Evolutionary conservation across 305 asterid genomes (phyloP), one percentile per base, ranked within the genome.

Genomic region (Fraxinus angustifolia): DNA sequence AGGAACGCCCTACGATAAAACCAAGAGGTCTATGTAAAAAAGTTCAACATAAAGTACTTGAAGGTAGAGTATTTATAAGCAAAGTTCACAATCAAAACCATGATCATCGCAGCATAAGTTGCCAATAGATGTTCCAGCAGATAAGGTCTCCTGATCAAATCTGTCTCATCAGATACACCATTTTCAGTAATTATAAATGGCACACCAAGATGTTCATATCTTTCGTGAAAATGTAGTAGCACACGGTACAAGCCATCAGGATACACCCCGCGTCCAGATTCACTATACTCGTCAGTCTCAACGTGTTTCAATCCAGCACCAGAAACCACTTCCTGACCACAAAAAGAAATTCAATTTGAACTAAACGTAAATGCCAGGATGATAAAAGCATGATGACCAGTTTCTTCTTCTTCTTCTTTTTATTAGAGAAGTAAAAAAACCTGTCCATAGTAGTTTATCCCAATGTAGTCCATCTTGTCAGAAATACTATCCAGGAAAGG

Each of bases 371-470:
- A 1, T 30, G 65, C 72, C n/a, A 35, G 78, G 73, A 34, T 36
- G 5, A n/a, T 38, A 17, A 35, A 78, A 36, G 58, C 26, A 48
- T 31, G 73, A 67, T 23, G 3, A 26, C 38, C 73, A 28, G 73
- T 67, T 26, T 1, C 28, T 30, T 30, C 42, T 26, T 2, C 48
- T 0, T 60, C 17, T 8, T 30, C 53, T 26, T 5, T 73, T 0
- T 42, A 33, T 53, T 73, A 58, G 60, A 81, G 38, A 40, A 62
- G 60, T 42, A 35, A 60, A n/a, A 14, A 76, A 94, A 23, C 99
- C 97, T 95, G 99, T 77, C 99, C 99, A 74, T 95, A 93, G 86
- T 95, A 95, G 84, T 95, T 95, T 86, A 95, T 91, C 79, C 99
- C 99, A 21, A 95, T 90, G 83, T 92, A 95, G 87, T 95, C 98